Conservation (phyloP, 192 early-diverging fungal genomes). For the Endogone sp. region DNA sequence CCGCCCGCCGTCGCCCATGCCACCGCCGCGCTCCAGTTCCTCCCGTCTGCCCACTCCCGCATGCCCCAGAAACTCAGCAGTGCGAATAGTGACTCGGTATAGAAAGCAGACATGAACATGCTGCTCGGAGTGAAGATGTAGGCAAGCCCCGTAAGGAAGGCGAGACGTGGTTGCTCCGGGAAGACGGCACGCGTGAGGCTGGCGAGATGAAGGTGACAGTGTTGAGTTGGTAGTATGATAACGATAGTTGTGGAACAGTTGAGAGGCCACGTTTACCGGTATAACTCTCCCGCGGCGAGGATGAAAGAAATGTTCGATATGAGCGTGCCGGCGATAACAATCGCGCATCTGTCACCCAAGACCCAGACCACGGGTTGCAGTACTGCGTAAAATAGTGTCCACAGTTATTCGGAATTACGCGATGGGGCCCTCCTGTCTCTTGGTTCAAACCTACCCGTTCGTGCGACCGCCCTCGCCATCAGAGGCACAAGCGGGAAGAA, state of each 20-base stretch:
- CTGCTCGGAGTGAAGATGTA: constrained; percentile 75
- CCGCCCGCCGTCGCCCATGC: constrained; percentile 53
- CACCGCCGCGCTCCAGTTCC: constrained; percentile 58
- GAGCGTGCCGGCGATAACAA: constrained; percentile 61
- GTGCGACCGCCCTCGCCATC: constrained; percentile 46
- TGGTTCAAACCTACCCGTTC: background rate
- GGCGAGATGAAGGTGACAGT: background rate
- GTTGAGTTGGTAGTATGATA: no score
- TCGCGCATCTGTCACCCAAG: constrained; percentile 33
- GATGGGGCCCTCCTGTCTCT: background rate
- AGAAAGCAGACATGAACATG: constrained; percentile 85
- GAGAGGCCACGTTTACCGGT: no score
- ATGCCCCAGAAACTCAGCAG: constrained; percentile 77
- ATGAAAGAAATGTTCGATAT: constrained; percentile 77
- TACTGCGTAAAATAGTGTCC: constrained; percentile 27
- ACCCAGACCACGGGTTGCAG: constrained; percentile 42
- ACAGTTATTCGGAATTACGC: background rate
- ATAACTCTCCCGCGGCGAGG: constrained; percentile 65
- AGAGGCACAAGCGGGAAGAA: constrained; percentile 82
- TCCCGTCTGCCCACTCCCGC: constrained; percentile 39
- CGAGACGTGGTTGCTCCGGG: constrained; percentile 40
- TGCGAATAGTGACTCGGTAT: constrained; percentile 86
- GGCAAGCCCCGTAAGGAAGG: constrained; percentile 61
- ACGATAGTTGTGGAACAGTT: no score
- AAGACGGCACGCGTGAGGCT: constrained; percentile 16